Percentiles rank a stretch among this genome's conserved stretches.
These are phyloP conservation scores for Aquilaria malaccensis DNA, from an alignment of 345 rosid species.

Conservation along the genomic window DNA sequence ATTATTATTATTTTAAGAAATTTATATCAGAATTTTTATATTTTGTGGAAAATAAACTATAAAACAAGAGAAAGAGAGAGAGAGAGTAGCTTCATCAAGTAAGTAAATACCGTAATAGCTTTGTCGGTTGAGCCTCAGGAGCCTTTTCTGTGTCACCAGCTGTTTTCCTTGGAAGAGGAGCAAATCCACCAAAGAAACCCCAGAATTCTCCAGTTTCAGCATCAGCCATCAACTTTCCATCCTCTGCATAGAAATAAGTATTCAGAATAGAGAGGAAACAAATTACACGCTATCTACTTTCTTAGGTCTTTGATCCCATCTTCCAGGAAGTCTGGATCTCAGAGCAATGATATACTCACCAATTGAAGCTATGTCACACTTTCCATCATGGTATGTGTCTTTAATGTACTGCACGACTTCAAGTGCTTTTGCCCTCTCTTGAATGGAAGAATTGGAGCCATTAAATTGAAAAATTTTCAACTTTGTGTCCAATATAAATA, in stretches of 20 bases:
- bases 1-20: not conserved
- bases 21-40: not conserved
- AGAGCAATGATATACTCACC: constrained; percentile 48
- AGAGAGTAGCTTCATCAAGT: constrained; percentile 3
- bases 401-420: constrained; percentile 97
- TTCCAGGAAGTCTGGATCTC: not conserved
- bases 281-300: too few species aligned
- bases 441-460: constrained; percentile 94
- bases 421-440: constrained; percentile 98
- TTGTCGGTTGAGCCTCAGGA: constrained; percentile 35
- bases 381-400: constrained; percentile 93
- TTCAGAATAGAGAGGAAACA: too few species aligned
- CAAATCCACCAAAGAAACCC: constrained; percentile 97
- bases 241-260: constrained; percentile 46
- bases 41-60: not conserved
- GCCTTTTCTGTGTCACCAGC: constrained; percentile 42
- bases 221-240: constrained; percentile 98
- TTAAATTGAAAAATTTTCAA: constrained; percentile 91
- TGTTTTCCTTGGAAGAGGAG: constrained; percentile 92
- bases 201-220: constrained; percentile 98
- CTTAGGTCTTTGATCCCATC: not conserved
- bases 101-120: constrained; percentile 53
- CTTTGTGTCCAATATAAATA: constrained; percentile 90
- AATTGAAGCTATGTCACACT: constrained; percentile 87
- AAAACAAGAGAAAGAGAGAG: not conserved